Percentiles rank a stretch among this genome's conserved stretches.
phyloP scores from a whole-genome alignment of 305 asterid genomes.

The Fraxinus sp. region DNA sequence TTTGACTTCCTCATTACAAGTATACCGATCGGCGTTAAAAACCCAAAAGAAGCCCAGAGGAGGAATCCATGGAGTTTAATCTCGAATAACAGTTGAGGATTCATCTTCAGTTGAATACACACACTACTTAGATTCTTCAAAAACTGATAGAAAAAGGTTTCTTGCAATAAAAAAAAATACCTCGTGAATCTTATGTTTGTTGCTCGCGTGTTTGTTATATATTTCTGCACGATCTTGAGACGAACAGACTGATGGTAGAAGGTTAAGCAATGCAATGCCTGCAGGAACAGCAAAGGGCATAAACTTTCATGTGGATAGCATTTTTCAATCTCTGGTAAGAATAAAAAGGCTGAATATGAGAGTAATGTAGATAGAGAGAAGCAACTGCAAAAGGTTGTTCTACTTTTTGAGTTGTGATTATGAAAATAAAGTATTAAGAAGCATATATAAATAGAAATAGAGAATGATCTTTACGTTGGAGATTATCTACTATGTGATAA shows the following conservation, averaged over 20 bases:
- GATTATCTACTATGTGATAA: not conserved
- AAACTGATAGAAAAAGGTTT: not conserved
- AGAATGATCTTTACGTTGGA: not conserved
- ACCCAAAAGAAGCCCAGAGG: constrained; percentile 86
- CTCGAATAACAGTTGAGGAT: constrained; percentile 48
- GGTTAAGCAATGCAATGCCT: constrained; percentile 32
- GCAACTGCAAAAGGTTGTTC: constrained; percentile 9
- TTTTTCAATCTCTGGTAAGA: constrained; percentile 18
- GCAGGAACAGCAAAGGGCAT: constrained; percentile 25
- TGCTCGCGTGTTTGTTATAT: not conserved
- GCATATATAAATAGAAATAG: not conserved
- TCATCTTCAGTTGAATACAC: constrained; percentile 35
- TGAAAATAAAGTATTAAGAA: not conserved
- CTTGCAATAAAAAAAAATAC: not conserved
- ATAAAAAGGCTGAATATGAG: constrained; percentile 22
- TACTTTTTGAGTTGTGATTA: not conserved
- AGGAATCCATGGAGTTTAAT: constrained; percentile 77
- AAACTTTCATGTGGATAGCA: constrained; percentile 28
- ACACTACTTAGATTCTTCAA: not conserved
- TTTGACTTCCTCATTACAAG: constrained; percentile 62
- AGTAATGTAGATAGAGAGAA: constrained; percentile 21
- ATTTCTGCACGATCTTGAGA: constrained; percentile 22
- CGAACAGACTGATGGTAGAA: constrained; percentile 30
- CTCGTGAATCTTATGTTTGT: constrained; percentile 31
- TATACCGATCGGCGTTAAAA: constrained; percentile 66